phyloP scores from a whole-genome alignment of 768 basidiomycete species.

The Boletus tomentosulus region DNA sequence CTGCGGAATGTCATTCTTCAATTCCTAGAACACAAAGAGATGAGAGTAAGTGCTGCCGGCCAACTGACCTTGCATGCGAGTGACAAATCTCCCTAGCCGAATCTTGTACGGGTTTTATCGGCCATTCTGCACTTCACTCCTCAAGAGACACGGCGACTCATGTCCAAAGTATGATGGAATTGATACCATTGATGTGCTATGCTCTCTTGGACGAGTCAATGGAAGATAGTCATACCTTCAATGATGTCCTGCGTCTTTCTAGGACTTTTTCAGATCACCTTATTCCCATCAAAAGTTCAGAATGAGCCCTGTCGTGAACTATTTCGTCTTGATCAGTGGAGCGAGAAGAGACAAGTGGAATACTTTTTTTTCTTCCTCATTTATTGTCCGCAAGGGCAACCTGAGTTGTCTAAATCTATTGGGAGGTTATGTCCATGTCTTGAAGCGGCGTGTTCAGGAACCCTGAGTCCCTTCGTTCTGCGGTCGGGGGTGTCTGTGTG shows the following conservation, averaged over 20 bases:
- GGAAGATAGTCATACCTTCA: neutral
- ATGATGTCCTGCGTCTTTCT: neutral
- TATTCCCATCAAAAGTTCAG: neutral
- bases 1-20: constrained; percentile 93
- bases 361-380: too few relatives aligned
- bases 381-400: too few relatives aligned
- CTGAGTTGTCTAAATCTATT: too few relatives aligned
- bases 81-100: constrained; percentile 50
- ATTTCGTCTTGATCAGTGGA: neutral
- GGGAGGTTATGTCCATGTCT: too few relatives aligned
- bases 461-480: too few relatives aligned
- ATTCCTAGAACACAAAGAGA: constrained; percentile 97
- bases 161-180: constrained; percentile 68
- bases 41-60: constrained; percentile 67
- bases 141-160: constrained; percentile 83
- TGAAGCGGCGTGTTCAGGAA: too few relatives aligned
- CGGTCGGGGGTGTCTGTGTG: too few relatives aligned
- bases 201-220: neutral
- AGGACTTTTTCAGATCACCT: neutral
- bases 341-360: too few relatives aligned
- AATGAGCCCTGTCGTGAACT: neutral
- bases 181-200: neutral
- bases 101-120: constrained; percentile 86
- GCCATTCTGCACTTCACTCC: constrained; percentile 94
- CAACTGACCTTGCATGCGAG: neutral